phyloP scores from a whole-genome alignment of 1,284 basidiomycete species.

The Coniferiporia weirii region DNA sequence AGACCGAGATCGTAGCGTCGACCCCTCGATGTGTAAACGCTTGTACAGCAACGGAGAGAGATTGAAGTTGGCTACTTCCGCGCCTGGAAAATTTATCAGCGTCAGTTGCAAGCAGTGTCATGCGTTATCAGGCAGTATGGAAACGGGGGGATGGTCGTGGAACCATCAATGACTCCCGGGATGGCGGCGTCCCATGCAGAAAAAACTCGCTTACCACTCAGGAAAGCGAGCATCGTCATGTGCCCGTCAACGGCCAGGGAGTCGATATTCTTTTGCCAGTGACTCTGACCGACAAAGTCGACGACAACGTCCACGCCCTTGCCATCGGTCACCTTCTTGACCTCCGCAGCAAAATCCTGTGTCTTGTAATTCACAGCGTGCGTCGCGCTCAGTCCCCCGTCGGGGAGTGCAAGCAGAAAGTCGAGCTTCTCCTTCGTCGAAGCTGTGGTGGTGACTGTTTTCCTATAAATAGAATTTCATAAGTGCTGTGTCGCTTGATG shows the following conservation, averaged over 20 bases:
- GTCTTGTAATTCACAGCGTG: constrained; percentile 85
- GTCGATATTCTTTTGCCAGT: constrained; percentile 81
- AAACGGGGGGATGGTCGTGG: background rate
- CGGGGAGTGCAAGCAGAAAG: constrained; percentile 60
- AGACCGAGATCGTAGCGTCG: constrained; percentile 80
- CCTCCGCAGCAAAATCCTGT: constrained; percentile 68
- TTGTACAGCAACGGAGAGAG: constrained; percentile 75
- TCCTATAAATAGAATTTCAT: constrained; percentile 34
- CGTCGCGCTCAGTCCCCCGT: constrained; percentile 48
- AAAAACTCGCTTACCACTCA: constrained; percentile 53
- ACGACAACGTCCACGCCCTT: constrained; percentile 80
- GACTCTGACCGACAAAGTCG: constrained; percentile 83
- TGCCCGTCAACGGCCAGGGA: constrained; percentile 74
- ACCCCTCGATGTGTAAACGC: constrained; percentile 85
- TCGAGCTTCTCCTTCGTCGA: constrained; percentile 82
- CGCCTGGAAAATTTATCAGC: constrained; percentile 40
- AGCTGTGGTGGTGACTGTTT: constrained; percentile 77
- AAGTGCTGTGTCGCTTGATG: constrained; percentile 10
- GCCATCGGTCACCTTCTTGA: constrained; percentile 57
- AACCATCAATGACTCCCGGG: background rate
- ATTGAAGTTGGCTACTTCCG: constrained; percentile 58
- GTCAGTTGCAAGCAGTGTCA: background rate
- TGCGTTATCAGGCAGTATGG: background rate
- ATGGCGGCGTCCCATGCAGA: background rate
- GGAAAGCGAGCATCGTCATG: constrained; percentile 63